These are phyloP conservation scores for Lagenidium sp. DNA, from an alignment of 352 stramenopile species.

Conservation along the genomic window DNA sequence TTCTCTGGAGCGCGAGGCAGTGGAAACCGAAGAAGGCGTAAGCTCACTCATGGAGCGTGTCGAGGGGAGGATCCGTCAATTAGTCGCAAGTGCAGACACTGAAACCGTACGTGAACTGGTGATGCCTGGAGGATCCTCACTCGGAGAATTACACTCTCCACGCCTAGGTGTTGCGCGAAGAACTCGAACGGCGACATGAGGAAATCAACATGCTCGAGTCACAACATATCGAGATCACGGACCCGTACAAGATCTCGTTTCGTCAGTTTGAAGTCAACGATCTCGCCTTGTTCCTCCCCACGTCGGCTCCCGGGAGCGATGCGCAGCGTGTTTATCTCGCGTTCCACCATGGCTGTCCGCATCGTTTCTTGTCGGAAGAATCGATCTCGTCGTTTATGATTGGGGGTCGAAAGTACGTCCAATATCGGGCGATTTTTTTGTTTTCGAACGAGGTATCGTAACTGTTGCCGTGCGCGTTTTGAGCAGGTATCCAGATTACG, in stretches of 20 bases:
- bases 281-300: conserved; percentile 76
- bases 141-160: neutral
- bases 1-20: conserved; percentile 4
- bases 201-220: conserved; percentile 54
- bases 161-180: conserved; percentile 33
- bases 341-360: conserved; percentile 78
- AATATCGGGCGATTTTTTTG: neutral
- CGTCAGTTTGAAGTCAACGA: conserved; percentile 77
- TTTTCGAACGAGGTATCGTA: neutral
- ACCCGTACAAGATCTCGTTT: conserved; percentile 85
- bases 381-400: conserved; percentile 86
- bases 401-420: conserved; percentile 55
- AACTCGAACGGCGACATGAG: conserved; percentile 46
- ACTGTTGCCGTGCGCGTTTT: neutral
- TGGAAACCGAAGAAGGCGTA: conserved; percentile 26
- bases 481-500: conserved; percentile 79
- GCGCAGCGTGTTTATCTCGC: conserved; percentile 75
- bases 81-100: conserved; percentile 46
- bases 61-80: conserved; percentile 42
- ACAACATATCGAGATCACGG: conserved; percentile 34
- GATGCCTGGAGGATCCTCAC: neutral
- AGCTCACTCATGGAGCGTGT: conserved; percentile 34
- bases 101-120: conserved; percentile 28
- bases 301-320: conserved; percentile 67
- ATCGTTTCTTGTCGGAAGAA: conserved; percentile 82